These are phyloP conservation scores for Pestalotiopsis sp. DNA, from an alignment of 2,329 filamentous ascomycete genomes.

Conservation along the genomic window DNA sequence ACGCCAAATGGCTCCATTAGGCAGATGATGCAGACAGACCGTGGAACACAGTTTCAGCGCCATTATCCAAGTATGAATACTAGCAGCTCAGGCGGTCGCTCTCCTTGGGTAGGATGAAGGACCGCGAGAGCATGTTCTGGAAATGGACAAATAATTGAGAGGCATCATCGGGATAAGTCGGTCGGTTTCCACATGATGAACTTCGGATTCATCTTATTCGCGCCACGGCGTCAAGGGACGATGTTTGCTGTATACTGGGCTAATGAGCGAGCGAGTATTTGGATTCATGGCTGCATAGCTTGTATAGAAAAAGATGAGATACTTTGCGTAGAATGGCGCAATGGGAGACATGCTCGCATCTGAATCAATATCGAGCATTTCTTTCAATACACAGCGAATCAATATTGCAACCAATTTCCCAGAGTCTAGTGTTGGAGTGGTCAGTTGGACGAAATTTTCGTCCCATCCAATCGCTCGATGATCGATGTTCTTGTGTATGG, in stretches of 20 bases:
- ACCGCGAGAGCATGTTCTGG: background rate
- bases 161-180: background rate
- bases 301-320: background rate
- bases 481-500: no score
- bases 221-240: background rate
- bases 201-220: background rate
- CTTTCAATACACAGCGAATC: background rate
- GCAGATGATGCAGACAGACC: background rate
- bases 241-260: background rate
- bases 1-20: background rate
- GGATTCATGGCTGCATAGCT: background rate
- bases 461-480: no score
- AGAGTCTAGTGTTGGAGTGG: background rate
- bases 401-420: background rate
- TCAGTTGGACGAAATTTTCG: no score
- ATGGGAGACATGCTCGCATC: background rate
- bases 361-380: background rate
- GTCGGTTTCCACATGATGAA: background rate
- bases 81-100: background rate
- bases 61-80: no score
- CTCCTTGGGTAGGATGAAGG: background rate
- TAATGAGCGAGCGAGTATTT: background rate
- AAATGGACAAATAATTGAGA: background rate
- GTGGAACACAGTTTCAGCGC: background rate
- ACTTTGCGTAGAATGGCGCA: background rate